A percentile compares a stretch with the other conserved stretches of the same genome.
phyloP scores from a whole-genome alignment of 108 stramenopile species.

The Nitzschia putrida region DNA sequence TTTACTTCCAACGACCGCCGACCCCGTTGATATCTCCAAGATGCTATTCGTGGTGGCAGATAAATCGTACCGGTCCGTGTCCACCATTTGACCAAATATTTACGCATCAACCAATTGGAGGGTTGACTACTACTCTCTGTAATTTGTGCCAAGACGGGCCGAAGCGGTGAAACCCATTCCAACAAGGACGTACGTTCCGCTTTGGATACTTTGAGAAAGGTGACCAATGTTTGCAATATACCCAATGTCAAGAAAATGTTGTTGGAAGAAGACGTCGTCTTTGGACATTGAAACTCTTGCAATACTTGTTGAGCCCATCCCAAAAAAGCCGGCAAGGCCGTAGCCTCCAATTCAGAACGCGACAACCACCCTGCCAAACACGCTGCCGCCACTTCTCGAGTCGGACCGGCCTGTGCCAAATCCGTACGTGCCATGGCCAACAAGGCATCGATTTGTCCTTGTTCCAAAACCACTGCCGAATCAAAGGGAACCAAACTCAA shows the following conservation, averaged over 20 bases:
- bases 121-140: constrained; percentile 28
- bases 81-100: constrained; percentile 90
- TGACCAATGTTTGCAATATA: constrained; percentile 73
- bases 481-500: constrained; percentile 95
- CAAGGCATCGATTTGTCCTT: constrained; percentile 26
- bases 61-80: constrained; percentile 85
- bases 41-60: constrained; percentile 88
- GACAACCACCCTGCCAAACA: constrained; percentile 89
- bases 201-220: constrained; percentile 66
- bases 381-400: constrained; percentile 87
- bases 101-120: constrained; percentile 66
- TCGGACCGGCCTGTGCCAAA: constrained; percentile 86
- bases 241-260: constrained; percentile 73
- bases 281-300: constrained; percentile 13
- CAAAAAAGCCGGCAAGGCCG: constrained; percentile 68
- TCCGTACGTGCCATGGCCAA: constrained; percentile 54
- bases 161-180: constrained; percentile 13
- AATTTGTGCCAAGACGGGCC: constrained; percentile 15
- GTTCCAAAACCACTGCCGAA: constrained; percentile 76
- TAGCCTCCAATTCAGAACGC: constrained; percentile 90
- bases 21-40: constrained; percentile 95
- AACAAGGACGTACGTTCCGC: constrained; percentile 52
- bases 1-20: constrained; percentile 84
- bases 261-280: constrained; percentile 23
- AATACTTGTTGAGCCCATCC: constrained; percentile 62